These are phyloP conservation scores for Albatrellus ellisii DNA, from an alignment of 768 basidiomycete genomes.

Conservation along the genomic window DNA sequence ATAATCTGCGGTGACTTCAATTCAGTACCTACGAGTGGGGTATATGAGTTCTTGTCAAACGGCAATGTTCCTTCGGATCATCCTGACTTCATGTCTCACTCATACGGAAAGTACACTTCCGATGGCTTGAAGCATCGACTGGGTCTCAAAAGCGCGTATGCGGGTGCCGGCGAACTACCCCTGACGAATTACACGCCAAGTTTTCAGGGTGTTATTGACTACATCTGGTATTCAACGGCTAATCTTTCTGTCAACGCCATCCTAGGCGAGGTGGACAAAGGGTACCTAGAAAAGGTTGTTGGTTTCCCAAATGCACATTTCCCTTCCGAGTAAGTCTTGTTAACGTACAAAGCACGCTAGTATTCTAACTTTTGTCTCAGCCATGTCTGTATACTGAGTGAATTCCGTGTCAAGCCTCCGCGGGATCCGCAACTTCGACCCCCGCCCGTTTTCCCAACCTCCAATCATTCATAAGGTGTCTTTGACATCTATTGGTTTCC, in stretches of 20 bases:
- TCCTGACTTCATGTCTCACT: constrained; percentile 83
- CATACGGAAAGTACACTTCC: constrained; percentile 86
- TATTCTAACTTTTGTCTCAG: constrained; percentile 25
- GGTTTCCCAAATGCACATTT: constrained; percentile 97
- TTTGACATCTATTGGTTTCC: constrained; percentile 3
- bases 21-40: constrained; percentile 73
- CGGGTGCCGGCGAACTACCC: constrained; percentile 41
- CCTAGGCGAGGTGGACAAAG: constrained; percentile 77
- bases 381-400: constrained; percentile 57
- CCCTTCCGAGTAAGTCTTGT: constrained; percentile 79
- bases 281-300: constrained; percentile 80
- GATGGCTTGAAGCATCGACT: constrained; percentile 76
- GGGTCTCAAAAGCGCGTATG: constrained; percentile 77
- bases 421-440: constrained; percentile 30
- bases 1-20: constrained; percentile 96
- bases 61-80: constrained; percentile 65
- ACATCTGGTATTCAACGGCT: constrained; percentile 79
- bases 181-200: constrained; percentile 87
- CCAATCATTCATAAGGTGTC: constrained; percentile 23
- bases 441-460: constrained; percentile 26
- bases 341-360: constrained; percentile 8
- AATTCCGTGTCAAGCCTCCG: constrained; percentile 73
- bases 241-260: constrained; percentile 70
- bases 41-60: constrained; percentile 79
- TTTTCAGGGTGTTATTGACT: constrained; percentile 82